These are phyloP conservation scores for Syncephalastrum monosporum DNA, from an alignment of 371 early-diverging fungal genomes.

Conservation along the genomic window DNA sequence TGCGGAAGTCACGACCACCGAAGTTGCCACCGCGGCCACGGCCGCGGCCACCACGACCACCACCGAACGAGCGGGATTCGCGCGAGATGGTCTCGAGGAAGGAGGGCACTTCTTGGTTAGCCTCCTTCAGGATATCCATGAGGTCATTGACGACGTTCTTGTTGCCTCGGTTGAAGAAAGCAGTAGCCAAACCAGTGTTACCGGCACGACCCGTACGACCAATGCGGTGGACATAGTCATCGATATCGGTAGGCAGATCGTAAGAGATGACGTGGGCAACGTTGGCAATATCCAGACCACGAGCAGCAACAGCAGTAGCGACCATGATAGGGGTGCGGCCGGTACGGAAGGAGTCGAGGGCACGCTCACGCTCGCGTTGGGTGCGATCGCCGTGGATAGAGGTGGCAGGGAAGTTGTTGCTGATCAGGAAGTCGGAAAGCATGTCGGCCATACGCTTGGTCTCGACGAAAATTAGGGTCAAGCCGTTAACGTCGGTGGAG, in stretches of 20 bases:
- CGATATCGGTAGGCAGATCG: constrained; percentile 92
- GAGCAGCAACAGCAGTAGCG: constrained; percentile 99
- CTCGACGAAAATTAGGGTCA: constrained; percentile 97
- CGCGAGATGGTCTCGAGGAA: constrained; percentile 63
- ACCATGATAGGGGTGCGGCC: constrained; percentile 95
- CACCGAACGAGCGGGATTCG: constrained; percentile 60
- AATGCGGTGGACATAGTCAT: constrained; percentile 98
- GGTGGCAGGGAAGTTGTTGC: constrained; percentile 86
- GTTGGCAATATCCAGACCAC: constrained; percentile 96
- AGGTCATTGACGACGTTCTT: constrained; percentile 84
- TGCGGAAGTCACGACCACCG: constrained; percentile 53
- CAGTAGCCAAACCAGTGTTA: constrained; percentile 92
- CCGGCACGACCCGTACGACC: constrained; percentile 97
- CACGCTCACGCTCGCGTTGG: constrained; percentile 96
- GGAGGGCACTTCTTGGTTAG: constrained; percentile 55
- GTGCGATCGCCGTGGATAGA: constrained; percentile 97
- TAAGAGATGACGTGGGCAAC: constrained; percentile 93
- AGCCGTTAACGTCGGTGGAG: constrained; percentile 61
- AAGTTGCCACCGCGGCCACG: constrained; percentile 56
- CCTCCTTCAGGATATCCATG: constrained; percentile 75
- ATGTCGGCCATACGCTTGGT: constrained; percentile 99
- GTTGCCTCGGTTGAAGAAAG: constrained; percentile 97
- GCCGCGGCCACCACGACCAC: constrained; percentile 64
- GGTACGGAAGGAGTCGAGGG: constrained; percentile 87
- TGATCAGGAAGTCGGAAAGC: constrained; percentile 74